phyloP scores from a whole-genome alignment of 371 early-diverging fungal species.

The Mortierella sp. region DNA sequence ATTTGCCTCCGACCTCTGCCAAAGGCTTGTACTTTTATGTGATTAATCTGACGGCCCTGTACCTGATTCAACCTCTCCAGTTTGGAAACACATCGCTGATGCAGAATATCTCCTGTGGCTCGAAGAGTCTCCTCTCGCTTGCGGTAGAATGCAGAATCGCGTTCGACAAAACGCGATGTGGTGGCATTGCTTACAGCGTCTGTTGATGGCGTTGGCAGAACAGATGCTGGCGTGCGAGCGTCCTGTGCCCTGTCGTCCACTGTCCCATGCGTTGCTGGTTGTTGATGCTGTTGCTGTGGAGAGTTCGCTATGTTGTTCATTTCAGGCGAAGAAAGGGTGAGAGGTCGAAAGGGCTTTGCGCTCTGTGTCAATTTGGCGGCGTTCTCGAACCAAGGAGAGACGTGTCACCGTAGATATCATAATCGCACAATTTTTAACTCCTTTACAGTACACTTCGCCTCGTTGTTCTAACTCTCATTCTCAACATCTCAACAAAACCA shows the following conservation, averaged over 20 bases:
- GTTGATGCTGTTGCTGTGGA: not conserved
- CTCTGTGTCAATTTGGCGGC: not conserved
- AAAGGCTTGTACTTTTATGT: not conserved
- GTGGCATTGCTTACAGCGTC: not conserved
- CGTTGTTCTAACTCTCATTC: not conserved
- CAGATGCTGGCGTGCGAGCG: not conserved
- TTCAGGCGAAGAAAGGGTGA: not conserved
- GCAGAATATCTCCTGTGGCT: conserved; percentile 33
- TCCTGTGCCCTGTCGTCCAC: not conserved
- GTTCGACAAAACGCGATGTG: not conserved
- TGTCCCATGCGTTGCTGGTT: not conserved
- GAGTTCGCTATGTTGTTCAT: not conserved
- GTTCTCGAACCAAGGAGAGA: not conserved
- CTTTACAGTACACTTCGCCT: not conserved
- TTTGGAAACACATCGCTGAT: conserved; percentile 31
- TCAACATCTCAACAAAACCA: not conserved
- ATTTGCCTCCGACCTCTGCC: not conserved
- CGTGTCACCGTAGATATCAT: conserved; percentile 5
- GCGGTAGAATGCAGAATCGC: conserved; percentile 18
- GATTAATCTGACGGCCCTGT: not conserved
- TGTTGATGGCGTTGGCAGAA: not conserved
- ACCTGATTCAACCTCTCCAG: conserved; percentile 35
- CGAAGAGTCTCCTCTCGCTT: conserved; percentile 28
- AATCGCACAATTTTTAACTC: not conserved
- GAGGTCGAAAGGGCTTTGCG: not conserved